These are phyloP conservation scores for Boehmeria nivea DNA, from an alignment of 306 rosid genomes.

Conservation along the genomic window DNA sequence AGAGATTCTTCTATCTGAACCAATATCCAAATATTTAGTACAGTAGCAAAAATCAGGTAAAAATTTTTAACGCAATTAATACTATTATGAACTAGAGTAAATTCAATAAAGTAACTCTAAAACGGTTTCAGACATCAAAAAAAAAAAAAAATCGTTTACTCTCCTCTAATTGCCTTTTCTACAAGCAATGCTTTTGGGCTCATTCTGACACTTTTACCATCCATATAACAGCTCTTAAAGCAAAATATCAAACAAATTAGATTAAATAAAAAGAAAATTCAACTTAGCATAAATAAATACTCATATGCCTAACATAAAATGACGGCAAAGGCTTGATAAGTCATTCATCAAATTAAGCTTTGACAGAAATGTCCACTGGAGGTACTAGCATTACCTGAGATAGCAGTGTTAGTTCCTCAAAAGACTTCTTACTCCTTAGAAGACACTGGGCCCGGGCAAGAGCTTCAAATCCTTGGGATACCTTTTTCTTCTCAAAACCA, in stretches of 20 bases:
- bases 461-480: slow-evolving; percentile 96
- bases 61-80: not conserved
- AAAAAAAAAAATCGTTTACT: too few species aligned
- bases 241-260: slow-evolving; percentile 1
- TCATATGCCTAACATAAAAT: not conserved
- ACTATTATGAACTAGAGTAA: too few species aligned
- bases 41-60: not conserved
- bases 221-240: too few species aligned
- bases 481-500: slow-evolving; percentile 83
- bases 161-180: too few species aligned
- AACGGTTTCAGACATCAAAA: too few species aligned
- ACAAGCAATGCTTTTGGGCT: too few species aligned
- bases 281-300: not conserved
- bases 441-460: slow-evolving; percentile 95
- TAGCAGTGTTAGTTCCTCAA: slow-evolving; percentile 66
- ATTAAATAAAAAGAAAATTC: too few species aligned
- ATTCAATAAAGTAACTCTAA: too few species aligned
- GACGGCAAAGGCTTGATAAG: not conserved
- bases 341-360: not conserved
- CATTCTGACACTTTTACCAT: too few species aligned
- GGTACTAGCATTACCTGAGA: slow-evolving; percentile 50
- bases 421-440: slow-evolving; percentile 73
- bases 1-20: slow-evolving; percentile 93
- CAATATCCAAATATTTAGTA: slow-evolving; percentile 23
- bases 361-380: not conserved